Percentiles rank a stretch among this genome's conserved stretches.
phyloP scores from a whole-genome alignment of 495 filamentous ascomycete genomes.

The Gamarada debralockiae region DNA sequence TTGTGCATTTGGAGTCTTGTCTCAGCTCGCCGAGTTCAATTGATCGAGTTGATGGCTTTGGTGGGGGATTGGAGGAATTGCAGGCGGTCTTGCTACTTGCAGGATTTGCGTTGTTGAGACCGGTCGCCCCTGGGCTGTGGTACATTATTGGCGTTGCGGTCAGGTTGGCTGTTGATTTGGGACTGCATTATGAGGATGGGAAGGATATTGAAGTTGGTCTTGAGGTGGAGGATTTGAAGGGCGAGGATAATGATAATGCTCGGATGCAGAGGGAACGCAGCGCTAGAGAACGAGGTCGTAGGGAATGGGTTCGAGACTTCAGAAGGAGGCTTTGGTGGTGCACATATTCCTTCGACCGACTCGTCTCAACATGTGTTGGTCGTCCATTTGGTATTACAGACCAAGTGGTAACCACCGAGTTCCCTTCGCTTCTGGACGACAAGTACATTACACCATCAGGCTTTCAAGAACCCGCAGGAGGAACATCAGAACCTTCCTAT shows the following conservation, averaged over 20 bases:
- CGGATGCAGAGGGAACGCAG: constrained; percentile 28
- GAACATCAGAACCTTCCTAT: constrained; percentile 61
- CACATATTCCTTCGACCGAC: constrained; percentile 87
- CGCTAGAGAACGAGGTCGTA: constrained; percentile 59
- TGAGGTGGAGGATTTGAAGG: constrained; percentile 14
- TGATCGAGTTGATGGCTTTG: constrained; percentile 56
- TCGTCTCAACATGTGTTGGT: constrained; percentile 89
- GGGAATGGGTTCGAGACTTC: constrained; percentile 84
- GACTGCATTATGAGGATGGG: constrained; percentile 89
- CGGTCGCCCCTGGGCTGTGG: constrained; percentile 91
- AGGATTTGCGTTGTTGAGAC: constrained; percentile 84
- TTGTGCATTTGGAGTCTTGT: constrained; percentile 86
- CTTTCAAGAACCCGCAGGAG: constrained; percentile 51
- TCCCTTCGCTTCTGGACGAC: constrained; percentile 84
- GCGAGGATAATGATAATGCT: constrained; percentile 25
- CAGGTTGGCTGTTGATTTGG: constrained; percentile 84
- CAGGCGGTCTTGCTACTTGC: constrained; percentile 89
- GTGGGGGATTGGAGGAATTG: constrained; percentile 83
- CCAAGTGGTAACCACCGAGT: constrained; percentile 90
- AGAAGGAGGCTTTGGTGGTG: constrained; percentile 94
- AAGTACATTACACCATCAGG: constrained; percentile 84
- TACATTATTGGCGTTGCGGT: constrained; percentile 95
- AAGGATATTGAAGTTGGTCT: constrained; percentile 54
- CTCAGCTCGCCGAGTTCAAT: constrained; percentile 59
- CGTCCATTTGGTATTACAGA: constrained; percentile 92